A percentile compares a stretch with the other conserved stretches of the same genome.
Evolutionary conservation across 2,329 filamentous ascomycete species (phyloP).

Genomic region (Paraphaeosphaeria sporulosa): DNA sequence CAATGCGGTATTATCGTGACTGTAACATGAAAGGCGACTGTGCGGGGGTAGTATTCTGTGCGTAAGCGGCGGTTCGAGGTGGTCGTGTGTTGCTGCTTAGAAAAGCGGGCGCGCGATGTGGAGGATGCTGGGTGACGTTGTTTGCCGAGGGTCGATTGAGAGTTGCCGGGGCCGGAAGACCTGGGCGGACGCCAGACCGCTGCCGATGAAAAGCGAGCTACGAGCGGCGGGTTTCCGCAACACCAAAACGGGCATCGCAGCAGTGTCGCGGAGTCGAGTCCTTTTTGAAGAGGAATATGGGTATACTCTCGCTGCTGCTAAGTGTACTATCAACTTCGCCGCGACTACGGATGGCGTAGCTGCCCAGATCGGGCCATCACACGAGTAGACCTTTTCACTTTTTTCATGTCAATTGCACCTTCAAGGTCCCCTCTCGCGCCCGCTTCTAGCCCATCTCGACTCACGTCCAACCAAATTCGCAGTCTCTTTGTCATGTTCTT

Average conservation of each 20-base stretch:
- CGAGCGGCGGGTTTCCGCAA: slow-evolving; percentile 5
- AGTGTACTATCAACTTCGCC: not conserved
- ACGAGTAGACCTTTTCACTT: slow-evolving; percentile 5
- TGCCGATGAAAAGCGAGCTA: slow-evolving; percentile 23
- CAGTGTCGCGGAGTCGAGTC: not conserved
- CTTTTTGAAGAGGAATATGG: not conserved
- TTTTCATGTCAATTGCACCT: not conserved
- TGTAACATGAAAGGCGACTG: slow-evolving; percentile 30
- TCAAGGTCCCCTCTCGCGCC: not conserved
- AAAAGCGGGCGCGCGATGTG: slow-evolving; percentile 10
- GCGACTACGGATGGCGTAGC: not conserved
- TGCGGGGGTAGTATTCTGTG: not conserved
- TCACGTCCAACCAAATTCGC: not conserved
- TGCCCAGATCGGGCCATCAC: not conserved
- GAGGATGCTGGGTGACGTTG: slow-evolving; percentile 21
- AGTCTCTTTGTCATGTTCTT: not conserved
- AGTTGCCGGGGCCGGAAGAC: slow-evolving; percentile 15
- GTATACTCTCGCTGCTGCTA: not conserved
- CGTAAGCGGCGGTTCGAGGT: not conserved
- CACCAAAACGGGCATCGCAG: slow-evolving; percentile 8
- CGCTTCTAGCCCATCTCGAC: not conserved
- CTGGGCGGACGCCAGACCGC: slow-evolving; percentile 14
- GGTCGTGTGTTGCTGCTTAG: slow-evolving; percentile 18
- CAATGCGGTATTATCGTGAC: slow-evolving; percentile 35
- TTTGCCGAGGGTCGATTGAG: slow-evolving; percentile 22